Base-by-base conservation (phyloP, 2,329 filamentous ascomycete species). In the Xylaria sp. region DNA sequence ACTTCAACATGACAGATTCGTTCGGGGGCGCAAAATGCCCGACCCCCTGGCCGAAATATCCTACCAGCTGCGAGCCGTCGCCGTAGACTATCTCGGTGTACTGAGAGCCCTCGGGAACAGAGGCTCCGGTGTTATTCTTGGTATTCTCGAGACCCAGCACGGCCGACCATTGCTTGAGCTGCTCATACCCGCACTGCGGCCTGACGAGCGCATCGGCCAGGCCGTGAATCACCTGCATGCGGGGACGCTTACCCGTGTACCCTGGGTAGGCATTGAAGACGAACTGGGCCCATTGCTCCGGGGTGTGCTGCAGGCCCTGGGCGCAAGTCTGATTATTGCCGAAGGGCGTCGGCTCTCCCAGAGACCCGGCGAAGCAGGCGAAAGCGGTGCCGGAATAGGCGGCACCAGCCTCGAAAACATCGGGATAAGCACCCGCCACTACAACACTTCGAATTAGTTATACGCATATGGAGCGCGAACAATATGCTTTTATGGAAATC, bases 211-310 rank as follows among this genome's bases (percentile, higher is more conserved):
- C 70, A 60, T 81, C 80, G n/a, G 68, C 72, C 13, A 74, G 74
- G 18, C 80, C 80, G 52, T 81, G 80, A 67, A 72, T 80, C 12
- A 78, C 78, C 66, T 76, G 72, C 73, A 82, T 73, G 34, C 76
- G 73, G 1, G 80, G 78, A 25, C 78, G 76, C 4, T 68, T 60
- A n/a, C 79, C 80, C 1, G 32, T 74, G 60, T 79, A 81, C 1
- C 76, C 76, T 3, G 79, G 78, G 66, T 79, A 80, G 62, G 76
- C 76, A n/a, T 75, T 74, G 25, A 73, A 74, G 23, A 76, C 80
- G 28, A 76, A 72, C 1, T 70, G 65, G 7, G 71, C 78, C 79
- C 79, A 81, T 48, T 80, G 28, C 20, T 63, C 57, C 4, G 70
- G 55, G 0, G 70, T 73, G 41, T 73, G 70, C 25, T 58, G 48